Evolutionary conservation across 177 flowering plant species (phyloP), one percentile per base, ranked within the genome.

Genomic region (Vitis hybrid): DNA sequence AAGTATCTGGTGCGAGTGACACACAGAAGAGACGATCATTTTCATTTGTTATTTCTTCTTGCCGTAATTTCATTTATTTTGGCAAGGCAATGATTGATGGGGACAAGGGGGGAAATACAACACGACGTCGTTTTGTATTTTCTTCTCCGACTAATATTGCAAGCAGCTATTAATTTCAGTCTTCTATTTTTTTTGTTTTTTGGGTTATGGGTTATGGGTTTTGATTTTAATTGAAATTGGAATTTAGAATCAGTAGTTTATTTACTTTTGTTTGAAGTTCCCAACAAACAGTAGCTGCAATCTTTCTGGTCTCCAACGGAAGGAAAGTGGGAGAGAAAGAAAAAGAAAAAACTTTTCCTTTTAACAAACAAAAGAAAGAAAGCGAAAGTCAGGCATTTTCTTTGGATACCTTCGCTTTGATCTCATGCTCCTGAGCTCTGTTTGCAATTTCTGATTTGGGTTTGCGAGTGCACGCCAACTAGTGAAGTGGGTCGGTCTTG

Each of bases 321-420:
- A 69, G 26, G 10, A 54, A 66, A 68, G 19, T 10, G 52, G 61
- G 13, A 61, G 51, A 52, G 64, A 26, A 57, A 68, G 57, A 31
- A 64, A 62, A 74, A 73, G 26, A 52, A 63, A 72, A 71, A 67
- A 67, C 71, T 69, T 76, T 69, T 66, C 71, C 82, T 84, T 81
- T 83, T 77, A 75, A 79, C 81, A 76, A 82, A 71, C 80, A 55
- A 77, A 71, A 53, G 66, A 54, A 34, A 55, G 13, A 61, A 64
- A 78, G 67, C 22, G 50, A 73, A 73, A 71, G 82, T 61, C 66
- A 70, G 63, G 26, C 45, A 62, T 72, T 72, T 74, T 68, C 66
- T 70, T 77, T 71, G 70, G 83, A 77, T 80, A 73, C 73, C 76
- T 16, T 76, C 63, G 18, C 70, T 78, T 61, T 69, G 65, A 68